Evolutionary conservation across 495 filamentous ascomycete genomes (phyloP).

Genomic region (Annulohypoxylon maeteangense): DNA sequence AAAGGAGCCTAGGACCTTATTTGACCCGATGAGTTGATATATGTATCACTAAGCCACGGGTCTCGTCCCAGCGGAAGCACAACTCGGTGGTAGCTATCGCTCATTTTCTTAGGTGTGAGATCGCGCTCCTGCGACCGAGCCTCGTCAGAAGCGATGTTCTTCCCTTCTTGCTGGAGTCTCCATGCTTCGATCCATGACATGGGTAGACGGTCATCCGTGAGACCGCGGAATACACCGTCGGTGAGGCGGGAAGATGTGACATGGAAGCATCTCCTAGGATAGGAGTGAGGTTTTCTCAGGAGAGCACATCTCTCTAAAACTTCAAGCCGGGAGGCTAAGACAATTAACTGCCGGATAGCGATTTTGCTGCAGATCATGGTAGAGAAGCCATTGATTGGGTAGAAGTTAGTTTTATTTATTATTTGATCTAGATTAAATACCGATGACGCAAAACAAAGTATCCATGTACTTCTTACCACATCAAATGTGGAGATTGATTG

Average conservation of each 20-base stretch:
- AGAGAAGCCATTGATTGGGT: not conserved
- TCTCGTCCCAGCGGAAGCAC: constrained; percentile 56
- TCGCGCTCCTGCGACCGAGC: constrained; percentile 38
- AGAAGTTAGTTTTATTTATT: not conserved
- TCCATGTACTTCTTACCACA: not conserved
- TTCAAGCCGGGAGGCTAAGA: constrained; percentile 1
- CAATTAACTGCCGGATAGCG: constrained; percentile 11
- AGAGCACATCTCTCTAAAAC: not conserved
- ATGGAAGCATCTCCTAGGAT: constrained; percentile 15
- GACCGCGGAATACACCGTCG: constrained; percentile 34
- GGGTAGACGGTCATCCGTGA: constrained; percentile 21
- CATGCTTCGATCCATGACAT: constrained; percentile 48
- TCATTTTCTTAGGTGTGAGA: constrained; percentile 55
- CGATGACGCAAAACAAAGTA: not conserved
- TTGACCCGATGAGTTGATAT: constrained; percentile 58
- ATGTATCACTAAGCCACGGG: constrained; percentile 55
- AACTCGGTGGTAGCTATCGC: constrained; percentile 53
- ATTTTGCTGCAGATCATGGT: not conserved
- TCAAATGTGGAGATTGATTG: not conserved
- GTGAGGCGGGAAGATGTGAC: constrained; percentile 22
- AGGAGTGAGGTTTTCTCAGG: not conserved
- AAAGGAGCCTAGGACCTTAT: constrained; percentile 44
- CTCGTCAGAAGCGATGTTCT: constrained; percentile 26
- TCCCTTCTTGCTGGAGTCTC: constrained; percentile 40
- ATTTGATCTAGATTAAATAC: not conserved